Evolutionary conservation across 352 stramenopile species (phyloP).

Genomic region (Globisporangium cylindrosporum): DNA sequence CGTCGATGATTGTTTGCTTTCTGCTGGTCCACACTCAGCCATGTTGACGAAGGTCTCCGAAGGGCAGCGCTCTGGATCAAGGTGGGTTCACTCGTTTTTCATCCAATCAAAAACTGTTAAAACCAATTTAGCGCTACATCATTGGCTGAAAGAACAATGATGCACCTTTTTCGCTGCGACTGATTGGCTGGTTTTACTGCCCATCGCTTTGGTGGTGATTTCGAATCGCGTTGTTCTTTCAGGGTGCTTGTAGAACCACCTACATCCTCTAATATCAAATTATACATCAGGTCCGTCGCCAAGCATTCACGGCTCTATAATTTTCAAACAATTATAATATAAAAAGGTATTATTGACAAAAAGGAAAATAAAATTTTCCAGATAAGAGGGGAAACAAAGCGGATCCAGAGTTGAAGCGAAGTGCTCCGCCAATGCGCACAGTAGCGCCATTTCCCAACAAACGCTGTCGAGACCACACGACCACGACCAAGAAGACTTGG

Average conservation of each 20-base stretch:
- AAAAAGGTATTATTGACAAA: background rate
- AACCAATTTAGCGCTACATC: background rate
- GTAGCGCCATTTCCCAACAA: background rate
- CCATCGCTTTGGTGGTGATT: constrained; percentile 5
- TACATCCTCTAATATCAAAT: too few relatives aligned
- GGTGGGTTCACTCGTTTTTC: background rate
- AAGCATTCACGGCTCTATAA: too few relatives aligned
- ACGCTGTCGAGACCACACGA: background rate
- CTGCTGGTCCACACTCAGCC: background rate
- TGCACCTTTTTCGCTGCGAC: background rate
- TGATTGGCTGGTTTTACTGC: background rate
- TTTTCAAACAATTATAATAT: background rate
- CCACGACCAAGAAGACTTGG: background rate
- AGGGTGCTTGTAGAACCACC: background rate
- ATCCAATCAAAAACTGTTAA: background rate
- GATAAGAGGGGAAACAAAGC: background rate
- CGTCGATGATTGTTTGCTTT: background rate
- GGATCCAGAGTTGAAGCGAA: background rate
- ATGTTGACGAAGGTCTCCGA: constrained; percentile 1
- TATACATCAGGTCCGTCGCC: too few relatives aligned
- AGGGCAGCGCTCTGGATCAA: background rate
- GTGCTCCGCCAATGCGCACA: background rate
- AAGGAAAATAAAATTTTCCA: too few relatives aligned
- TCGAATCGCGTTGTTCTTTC: background rate
- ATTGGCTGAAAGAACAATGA: background rate